These are phyloP conservation scores for Fimicolochytrium jonesii DNA, from an alignment of 192 early-diverging fungal species.

Conservation along the genomic window DNA sequence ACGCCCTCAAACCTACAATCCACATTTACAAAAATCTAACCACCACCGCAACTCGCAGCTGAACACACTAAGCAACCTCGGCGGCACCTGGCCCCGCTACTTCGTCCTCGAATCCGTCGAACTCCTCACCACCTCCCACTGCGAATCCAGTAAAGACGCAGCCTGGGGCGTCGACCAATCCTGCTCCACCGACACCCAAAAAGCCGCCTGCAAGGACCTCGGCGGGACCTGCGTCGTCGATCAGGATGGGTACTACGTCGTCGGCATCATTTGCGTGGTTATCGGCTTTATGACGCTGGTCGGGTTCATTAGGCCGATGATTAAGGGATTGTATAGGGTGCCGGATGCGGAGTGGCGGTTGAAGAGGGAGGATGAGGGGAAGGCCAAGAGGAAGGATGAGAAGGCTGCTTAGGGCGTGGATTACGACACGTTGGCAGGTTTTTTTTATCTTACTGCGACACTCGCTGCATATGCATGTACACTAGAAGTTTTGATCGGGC, in stretches of 20 bases:
- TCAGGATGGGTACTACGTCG: conserved; percentile 87
- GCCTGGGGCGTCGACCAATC: conserved; percentile 40
- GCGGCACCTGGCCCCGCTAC: conserved; percentile 94
- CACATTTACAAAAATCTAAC: no score
- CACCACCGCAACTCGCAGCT: no score
- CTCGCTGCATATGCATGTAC: no score
- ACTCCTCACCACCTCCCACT: conserved; percentile 76
- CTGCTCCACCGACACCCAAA: conserved; percentile 63
- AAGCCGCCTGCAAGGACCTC: conserved; percentile 53
- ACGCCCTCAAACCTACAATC: no score
- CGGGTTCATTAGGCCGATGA: conserved; percentile 30
- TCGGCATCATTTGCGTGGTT: conserved; percentile 64
- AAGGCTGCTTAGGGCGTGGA: neutral
- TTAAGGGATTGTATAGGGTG: conserved; percentile 29
- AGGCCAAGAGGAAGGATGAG: neutral
- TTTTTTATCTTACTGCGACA: no score
- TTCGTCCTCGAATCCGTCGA: conserved; percentile 90
- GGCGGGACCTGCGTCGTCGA: conserved; percentile 65
- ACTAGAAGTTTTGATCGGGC: no score
- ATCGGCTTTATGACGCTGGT: conserved; percentile 49
- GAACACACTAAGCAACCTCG: conserved; percentile 94
- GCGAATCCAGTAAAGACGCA: conserved; percentile 43
- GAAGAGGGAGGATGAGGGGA: conserved; percentile 35
- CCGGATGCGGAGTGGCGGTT: conserved; percentile 39
- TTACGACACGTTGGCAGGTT: neutral